These are phyloP conservation scores for Mycosphaerella sp. DNA, from an alignment of 2,329 filamentous ascomycete species.

Conservation along the genomic window DNA sequence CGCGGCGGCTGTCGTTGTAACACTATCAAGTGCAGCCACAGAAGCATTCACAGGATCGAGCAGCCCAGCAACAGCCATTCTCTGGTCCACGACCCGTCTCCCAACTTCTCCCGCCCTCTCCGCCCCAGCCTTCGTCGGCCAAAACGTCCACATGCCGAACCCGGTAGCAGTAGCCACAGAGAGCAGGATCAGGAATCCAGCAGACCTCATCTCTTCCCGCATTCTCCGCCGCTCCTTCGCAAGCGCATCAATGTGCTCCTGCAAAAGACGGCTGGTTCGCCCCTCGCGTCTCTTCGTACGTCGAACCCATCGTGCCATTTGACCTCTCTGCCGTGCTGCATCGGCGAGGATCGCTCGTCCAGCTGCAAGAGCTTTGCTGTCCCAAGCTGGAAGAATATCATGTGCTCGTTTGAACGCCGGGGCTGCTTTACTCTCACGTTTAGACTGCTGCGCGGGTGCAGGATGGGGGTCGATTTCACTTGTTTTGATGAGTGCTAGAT, in stretches of 20 bases:
- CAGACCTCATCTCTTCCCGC: constrained; percentile 20
- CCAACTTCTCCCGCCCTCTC: constrained; percentile 24
- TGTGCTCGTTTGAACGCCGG: background rate
- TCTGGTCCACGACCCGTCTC: constrained; percentile 22
- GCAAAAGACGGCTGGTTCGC: background rate
- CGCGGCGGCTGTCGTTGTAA: constrained; percentile 1
- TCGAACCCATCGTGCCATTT: constrained; percentile 12
- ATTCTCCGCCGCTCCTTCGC: constrained; percentile 17
- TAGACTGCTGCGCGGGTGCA: constrained; percentile 2
- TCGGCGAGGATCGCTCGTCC: constrained; percentile 22
- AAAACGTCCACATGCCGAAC: constrained; percentile 26
- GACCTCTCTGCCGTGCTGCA: constrained; percentile 12
- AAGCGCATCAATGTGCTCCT: constrained; percentile 13
- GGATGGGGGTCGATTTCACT: constrained; percentile 29
- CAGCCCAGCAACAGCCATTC: constrained; percentile 14
- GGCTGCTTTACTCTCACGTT: background rate
- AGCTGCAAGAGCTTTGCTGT: constrained; percentile 19
- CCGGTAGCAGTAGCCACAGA: constrained; percentile 21
- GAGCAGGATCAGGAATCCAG: constrained; percentile 20
- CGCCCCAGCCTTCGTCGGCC: constrained; percentile 17
- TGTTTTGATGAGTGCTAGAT: constrained; percentile 29
- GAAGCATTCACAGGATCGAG: background rate
- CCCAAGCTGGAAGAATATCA: constrained; percentile 9
- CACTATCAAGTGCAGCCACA: background rate
- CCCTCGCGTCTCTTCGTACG: constrained; percentile 14